These are phyloP conservation scores for Xenoacremonium recifei DNA, from an alignment of 2,329 filamentous ascomycete species.

Conservation along the genomic window DNA sequence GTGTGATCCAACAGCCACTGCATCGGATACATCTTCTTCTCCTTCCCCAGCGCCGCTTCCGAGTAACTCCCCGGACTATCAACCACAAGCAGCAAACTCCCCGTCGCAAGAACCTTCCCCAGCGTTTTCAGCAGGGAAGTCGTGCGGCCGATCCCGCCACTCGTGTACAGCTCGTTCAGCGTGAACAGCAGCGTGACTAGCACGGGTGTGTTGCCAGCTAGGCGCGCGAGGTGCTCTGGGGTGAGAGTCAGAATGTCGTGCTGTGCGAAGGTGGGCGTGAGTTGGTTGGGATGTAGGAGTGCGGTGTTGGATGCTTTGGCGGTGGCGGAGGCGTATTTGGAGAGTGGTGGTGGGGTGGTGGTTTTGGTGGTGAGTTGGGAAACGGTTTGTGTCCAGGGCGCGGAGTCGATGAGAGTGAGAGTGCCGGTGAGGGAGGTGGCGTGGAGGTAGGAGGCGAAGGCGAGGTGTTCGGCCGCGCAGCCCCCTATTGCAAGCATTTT, in stretches of 20 bases:
- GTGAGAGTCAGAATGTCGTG: constrained; percentile 48
- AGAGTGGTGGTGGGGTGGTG: constrained; percentile 48
- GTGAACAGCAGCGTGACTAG: constrained; percentile 89
- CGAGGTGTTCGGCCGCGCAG: constrained; percentile 61
- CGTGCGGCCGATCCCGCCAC: constrained; percentile 68
- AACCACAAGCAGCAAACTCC: constrained; percentile 76
- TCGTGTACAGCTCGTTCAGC: constrained; percentile 88
- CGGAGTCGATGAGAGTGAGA: constrained; percentile 76
- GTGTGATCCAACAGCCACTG: constrained; percentile 87
- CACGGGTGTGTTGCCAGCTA: constrained; percentile 36
- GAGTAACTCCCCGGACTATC: constrained; percentile 95
- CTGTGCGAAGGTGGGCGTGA: constrained; percentile 44
- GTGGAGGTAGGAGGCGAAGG: constrained; percentile 46
- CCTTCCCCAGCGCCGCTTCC: constrained; percentile 67
- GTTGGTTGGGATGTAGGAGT: constrained; percentile 38
- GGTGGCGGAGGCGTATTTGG: constrained; percentile 51
- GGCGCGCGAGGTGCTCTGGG: constrained; percentile 28
- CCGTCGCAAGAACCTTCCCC: constrained; percentile 54
- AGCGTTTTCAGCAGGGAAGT: constrained; percentile 73
- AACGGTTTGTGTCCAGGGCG: constrained; percentile 69
- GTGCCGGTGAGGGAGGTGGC: constrained; percentile 25
- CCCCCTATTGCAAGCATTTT: constrained; percentile 52
- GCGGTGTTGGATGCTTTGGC: constrained; percentile 43
- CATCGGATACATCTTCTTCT: constrained; percentile 78
- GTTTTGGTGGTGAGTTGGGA: constrained; percentile 56